Evolutionary conservation across 345 rosid genomes (phyloP).

Genomic region (Eucalyptus victrix): DNA sequence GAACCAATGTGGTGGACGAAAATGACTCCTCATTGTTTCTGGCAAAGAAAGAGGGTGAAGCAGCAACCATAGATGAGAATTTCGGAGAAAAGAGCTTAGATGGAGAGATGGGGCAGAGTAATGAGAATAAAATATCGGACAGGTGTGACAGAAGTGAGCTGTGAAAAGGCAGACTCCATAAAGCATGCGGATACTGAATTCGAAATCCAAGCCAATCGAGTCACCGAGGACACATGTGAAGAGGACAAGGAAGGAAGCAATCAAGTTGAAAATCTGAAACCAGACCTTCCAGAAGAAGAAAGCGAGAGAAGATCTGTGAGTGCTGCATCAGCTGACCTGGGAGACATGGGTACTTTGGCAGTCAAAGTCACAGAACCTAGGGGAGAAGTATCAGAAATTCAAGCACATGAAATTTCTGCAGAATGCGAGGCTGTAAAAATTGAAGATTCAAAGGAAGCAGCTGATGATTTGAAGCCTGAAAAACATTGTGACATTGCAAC

Average conservation of each 20-base stretch:
- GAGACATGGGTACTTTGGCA: not conserved
- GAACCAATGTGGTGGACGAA: not conserved
- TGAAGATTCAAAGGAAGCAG: not conserved
- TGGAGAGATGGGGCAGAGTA: not conserved
- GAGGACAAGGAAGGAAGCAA: not conserved
- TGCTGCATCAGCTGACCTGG: not conserved
- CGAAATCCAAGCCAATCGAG: not conserved
- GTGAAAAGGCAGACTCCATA: not conserved
- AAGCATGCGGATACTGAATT: not conserved
- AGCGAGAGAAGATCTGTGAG: not conserved
- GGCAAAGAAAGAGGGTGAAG: conserved; percentile 1
- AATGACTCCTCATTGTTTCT: not conserved
- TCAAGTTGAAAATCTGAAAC: not conserved
- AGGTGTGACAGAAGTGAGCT: not conserved
- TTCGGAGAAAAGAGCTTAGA: not conserved
- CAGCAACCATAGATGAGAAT: not conserved
- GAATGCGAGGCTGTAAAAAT: not conserved
- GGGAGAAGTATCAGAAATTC: not conserved
- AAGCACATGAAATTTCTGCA: not conserved
- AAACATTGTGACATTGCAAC: not conserved
- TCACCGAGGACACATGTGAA: not conserved
- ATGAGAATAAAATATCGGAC: not conserved
- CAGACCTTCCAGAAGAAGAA: not conserved
- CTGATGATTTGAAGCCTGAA: not conserved
- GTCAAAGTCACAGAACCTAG: not conserved